Evolutionary conservation across 2,329 filamentous ascomycete genomes (phyloP).

Genomic region (Phaeosphaeria sp.): DNA sequence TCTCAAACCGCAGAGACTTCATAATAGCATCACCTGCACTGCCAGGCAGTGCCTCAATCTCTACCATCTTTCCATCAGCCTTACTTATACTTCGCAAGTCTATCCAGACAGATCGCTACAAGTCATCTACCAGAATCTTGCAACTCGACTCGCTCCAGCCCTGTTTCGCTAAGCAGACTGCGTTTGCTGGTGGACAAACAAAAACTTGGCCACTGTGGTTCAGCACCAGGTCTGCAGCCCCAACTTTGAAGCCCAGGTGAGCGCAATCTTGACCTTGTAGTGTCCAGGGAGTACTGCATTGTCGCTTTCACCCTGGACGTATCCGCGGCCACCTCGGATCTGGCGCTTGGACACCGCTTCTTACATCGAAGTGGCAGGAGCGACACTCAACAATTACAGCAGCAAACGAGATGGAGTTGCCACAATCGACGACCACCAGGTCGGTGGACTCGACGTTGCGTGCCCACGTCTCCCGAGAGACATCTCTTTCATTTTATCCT

Average conservation of each 20-base stretch:
- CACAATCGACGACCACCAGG: neutral
- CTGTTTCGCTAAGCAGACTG: neutral
- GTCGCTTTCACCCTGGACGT: neutral
- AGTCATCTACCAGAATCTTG: neutral
- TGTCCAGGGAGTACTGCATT: too few relatives aligned
- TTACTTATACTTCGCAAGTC: neutral
- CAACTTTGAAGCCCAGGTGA: too few relatives aligned
- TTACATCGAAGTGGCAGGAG: neutral
- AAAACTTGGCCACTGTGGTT: neutral
- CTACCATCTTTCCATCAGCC: neutral
- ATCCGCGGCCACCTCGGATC: conserved; percentile 14
- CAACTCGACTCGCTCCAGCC: neutral
- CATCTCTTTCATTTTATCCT: neutral
- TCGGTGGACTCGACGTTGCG: conserved; percentile 6
- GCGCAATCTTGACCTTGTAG: neutral
- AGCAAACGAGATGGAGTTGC: conserved; percentile 12
- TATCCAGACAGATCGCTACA: neutral
- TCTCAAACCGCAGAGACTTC: too few relatives aligned
- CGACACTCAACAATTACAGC: conserved; percentile 3
- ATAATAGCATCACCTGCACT: too few relatives aligned
- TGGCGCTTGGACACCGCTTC: neutral
- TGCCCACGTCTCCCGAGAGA: neutral
- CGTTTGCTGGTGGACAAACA: neutral
- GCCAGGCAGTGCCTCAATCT: neutral
- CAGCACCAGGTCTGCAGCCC: too few relatives aligned